These are phyloP conservation scores for Xylaria sp. DNA, from an alignment of 2,329 filamentous ascomycete species.

Conservation along the genomic window DNA sequence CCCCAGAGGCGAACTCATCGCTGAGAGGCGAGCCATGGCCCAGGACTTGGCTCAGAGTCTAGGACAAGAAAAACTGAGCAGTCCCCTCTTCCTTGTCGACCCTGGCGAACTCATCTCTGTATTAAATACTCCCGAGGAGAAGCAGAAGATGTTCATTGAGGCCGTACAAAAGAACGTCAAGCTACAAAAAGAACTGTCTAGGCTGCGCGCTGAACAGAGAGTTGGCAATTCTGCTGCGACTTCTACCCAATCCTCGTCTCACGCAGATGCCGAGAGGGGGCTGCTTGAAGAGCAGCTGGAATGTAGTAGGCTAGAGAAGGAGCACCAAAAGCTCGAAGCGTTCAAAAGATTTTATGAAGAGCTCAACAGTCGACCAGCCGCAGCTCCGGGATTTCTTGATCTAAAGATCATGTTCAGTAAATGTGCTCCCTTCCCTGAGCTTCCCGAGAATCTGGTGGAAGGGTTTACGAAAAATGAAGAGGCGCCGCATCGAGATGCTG, in stretches of 20 bases:
- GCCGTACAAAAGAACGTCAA: conserved; percentile 59
- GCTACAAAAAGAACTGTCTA: conserved; percentile 55
- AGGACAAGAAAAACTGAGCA: conserved; percentile 48
- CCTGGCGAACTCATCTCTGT: conserved; percentile 44
- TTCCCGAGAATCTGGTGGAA: conserved; percentile 59
- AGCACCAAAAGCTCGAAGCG: conserved; percentile 55
- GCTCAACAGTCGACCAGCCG: conserved; percentile 58
- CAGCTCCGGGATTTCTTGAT: conserved; percentile 56
- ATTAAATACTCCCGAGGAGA: conserved; percentile 50
- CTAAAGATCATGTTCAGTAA: conserved; percentile 54
- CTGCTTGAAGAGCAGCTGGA: conserved; percentile 58
- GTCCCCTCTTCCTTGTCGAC: conserved; percentile 57
- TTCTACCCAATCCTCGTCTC: conserved; percentile 25
- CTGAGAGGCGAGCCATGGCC: conserved; percentile 61
- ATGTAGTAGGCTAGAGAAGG: conserved; percentile 57
- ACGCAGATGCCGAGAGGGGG: conserved; percentile 33
- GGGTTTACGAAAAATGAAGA: conserved; percentile 53
- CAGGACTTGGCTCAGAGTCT: conserved; percentile 58
- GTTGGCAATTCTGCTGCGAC: conserved; percentile 28
- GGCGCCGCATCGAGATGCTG: conserved; percentile 49
- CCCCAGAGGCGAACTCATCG: conserved; percentile 61
- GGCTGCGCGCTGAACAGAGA: conserved; percentile 42
- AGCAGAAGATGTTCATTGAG: conserved; percentile 61
- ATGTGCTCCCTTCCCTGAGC: conserved; percentile 51
- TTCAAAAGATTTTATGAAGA: conserved; percentile 58